Base-by-base conservation (phyloP, 116 monocot species). In the Posidonia oceanica region DNA sequence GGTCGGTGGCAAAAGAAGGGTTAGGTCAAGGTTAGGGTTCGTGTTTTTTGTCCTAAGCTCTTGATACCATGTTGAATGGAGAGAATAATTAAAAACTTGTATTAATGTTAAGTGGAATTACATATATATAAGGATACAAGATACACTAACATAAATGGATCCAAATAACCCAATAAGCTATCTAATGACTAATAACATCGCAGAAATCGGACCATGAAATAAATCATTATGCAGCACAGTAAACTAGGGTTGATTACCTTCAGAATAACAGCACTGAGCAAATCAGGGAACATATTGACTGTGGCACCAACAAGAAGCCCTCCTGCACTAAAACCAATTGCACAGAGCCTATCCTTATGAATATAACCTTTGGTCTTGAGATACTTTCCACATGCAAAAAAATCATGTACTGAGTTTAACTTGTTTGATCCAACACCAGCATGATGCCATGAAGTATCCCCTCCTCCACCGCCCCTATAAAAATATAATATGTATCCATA, bases 241-340 rank as follows among this genome's bases (percentile, higher is more conserved):
- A 63, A 63, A 14, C 37, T 36, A 22, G 37, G 29, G 18, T 4
- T 56, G 39, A 20, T 78, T 73, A 97, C 97, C 89, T 97, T 97
- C 63, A 97, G 75, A 69, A 97, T 82, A 58, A 85, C 89, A 82
- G 92, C 82, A 77, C 78, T 79, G 75, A 92, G 89, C 65, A 92
- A 74, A 75, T 84, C 66, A 52, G 85, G 83, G 69, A 76, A 76
- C 80, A 87, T 82, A 83, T 97, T 97, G 54, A 97, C 76, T 17
- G 85, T 59, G 53, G 92, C 80, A 70, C 78, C 83, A 61, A 97
- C 85, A 73, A 97, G 85, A 80, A 97, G 83, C 14, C 97, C 97
- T 61, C 97, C 97, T 65, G 92, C 97, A 84, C 97, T 97, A 72
- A 64, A 87, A 58, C 92, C 97, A 73, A 91, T 71, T 65, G 92